Evolutionary conservation across 108 stramenopile genomes (phyloP).

Genomic region (Cyclostephanos invisitatus): DNA sequence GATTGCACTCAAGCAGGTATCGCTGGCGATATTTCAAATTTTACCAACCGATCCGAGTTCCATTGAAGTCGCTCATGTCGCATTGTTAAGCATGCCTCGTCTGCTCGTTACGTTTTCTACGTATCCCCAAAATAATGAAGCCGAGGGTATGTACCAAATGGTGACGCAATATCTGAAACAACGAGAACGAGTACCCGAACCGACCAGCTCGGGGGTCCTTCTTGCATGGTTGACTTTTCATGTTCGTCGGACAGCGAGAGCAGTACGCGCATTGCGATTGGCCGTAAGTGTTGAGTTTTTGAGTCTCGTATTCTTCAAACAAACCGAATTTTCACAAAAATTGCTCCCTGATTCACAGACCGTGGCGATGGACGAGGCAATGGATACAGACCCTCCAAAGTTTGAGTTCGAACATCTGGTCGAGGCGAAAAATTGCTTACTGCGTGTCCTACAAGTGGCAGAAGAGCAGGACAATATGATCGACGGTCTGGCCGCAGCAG

Average conservation of each 20-base stretch:
- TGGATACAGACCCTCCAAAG: slow-evolving; percentile 40
- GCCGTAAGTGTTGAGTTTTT: slow-evolving; percentile 16
- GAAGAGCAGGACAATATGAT: slow-evolving; percentile 60
- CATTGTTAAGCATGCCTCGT: slow-evolving; percentile 44
- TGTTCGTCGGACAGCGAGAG: slow-evolving; percentile 51
- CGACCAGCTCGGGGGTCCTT: slow-evolving; percentile 44
- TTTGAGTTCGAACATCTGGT: slow-evolving; percentile 49
- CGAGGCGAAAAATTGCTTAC: slow-evolving; percentile 48
- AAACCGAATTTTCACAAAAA: not conserved
- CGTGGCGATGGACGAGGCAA: slow-evolving; percentile 44
- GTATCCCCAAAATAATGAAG: slow-evolving; percentile 20
- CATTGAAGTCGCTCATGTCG: slow-evolving; percentile 45
- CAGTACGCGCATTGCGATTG: slow-evolving; percentile 42
- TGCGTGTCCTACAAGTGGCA: slow-evolving; percentile 49
- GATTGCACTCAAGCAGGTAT: slow-evolving; percentile 35
- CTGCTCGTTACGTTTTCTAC: slow-evolving; percentile 57
- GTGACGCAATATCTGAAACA: slow-evolving; percentile 44
- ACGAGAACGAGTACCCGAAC: slow-evolving; percentile 45
- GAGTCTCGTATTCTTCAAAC: not conserved
- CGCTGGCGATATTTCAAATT: slow-evolving; percentile 55
- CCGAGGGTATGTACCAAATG: slow-evolving; percentile 40
- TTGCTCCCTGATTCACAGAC: not conserved
- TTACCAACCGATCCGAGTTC: slow-evolving; percentile 39
- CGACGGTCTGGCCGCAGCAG: slow-evolving; percentile 55
- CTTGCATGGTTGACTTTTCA: slow-evolving; percentile 57